Percentiles rank a stretch among this genome's conserved stretches.
Conservation (phyloP, 2,329 filamentous ascomycete genomes). For the Aphanoascus verrucosus region DNA sequence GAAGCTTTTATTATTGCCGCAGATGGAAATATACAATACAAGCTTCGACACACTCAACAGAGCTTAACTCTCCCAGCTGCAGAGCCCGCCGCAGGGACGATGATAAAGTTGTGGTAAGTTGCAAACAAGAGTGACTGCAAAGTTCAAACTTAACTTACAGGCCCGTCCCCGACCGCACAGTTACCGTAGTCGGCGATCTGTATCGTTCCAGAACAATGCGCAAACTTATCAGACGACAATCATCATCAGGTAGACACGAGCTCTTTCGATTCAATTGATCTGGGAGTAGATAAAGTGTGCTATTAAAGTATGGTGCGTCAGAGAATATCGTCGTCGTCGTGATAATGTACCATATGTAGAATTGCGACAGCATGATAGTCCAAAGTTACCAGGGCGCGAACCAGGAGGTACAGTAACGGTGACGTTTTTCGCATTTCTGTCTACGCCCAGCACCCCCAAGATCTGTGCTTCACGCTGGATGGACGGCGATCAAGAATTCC, state of each 20-base stretch:
- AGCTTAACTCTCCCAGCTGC: no score
- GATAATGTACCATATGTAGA: neutral
- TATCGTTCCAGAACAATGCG: constrained; percentile 1
- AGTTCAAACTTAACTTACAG: neutral
- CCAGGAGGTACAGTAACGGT: neutral
- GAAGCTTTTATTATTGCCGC: no score
- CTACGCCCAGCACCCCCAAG: neutral
- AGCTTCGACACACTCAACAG: no score
- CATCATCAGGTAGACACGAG: neutral
- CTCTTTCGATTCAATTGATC: no score
- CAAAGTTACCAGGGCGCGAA: neutral
- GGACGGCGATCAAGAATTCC: neutral
- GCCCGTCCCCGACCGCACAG: neutral
- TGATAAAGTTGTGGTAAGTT: no score
- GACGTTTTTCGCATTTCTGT: neutral
- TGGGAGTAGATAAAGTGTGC: no score
- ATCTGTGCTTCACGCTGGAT: neutral
- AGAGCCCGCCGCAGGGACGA: no score
- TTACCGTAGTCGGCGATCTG: constrained; percentile 2
- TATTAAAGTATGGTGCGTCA: no score
- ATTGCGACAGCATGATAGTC: neutral
- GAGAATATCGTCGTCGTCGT: neutral
- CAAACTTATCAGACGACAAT: neutral
- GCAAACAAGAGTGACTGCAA: neutral
- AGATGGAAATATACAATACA: no score